Base-by-base conservation (phyloP, 2,329 filamentous ascomycete genomes). In the Exophiala calicioides region DNA sequence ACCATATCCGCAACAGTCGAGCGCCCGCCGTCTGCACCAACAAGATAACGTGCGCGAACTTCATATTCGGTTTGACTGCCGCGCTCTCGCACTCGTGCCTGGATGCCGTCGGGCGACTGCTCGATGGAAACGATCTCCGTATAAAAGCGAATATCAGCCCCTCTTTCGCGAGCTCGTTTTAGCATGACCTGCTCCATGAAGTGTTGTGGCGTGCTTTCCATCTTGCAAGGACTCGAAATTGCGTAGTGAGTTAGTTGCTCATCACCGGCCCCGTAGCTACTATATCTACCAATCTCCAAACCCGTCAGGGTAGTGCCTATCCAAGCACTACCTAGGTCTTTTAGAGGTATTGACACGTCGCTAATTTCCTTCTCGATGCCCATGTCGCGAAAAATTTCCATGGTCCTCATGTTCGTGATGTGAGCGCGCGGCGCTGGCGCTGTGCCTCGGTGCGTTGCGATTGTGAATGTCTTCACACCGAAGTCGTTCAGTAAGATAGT, bases 181-280 rank as follows among this genome's bases (percentile, higher is more conserved):
- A 65, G 53, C 3, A 74, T 58, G 3, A 72, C 61, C 1, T 65
- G 65, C 35, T 74, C 71, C 6, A 73, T 55, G 18, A 62, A 58
- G 50, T 73, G 69, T 29, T 72, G 70, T 0, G 70, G 62, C 0
- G 64, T 60, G 4, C 61, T 62, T 24, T 2, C 62, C 58, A 1
- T 64, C 66, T 3, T 24, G 48, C 15, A 51, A 45, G 50, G 26
- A 60, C 41, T 23, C 49, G 60, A 8, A 55, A 66, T 5, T 58
- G 54, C 6, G 49, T 55, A 12, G 43, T 53, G 1, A 41, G 55
- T 3, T 43, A 50, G 13, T 8, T 3, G 10, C n/a, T 23, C 26
- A 7, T n/a, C n/a, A n/a, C n/a, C n/a, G 23, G 21, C 6, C 6
- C 2, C 19, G 5, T 18, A 21, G 8, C 15, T 36, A 10, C 30